Conservation (phyloP, 2,329 filamentous ascomycete genomes). For the Thelonectria olida region DNA sequence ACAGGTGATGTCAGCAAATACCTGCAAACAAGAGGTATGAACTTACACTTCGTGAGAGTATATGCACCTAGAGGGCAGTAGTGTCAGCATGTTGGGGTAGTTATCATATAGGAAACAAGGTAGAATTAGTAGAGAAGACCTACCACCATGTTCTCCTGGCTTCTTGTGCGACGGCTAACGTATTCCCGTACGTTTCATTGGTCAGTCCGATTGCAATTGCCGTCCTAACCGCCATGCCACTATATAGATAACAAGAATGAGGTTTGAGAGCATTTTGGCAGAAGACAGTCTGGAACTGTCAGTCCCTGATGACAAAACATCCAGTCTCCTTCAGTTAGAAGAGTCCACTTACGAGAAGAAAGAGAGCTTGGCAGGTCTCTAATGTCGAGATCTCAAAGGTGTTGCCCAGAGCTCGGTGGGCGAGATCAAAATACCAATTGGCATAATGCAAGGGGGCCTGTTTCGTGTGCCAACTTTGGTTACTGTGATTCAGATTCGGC, state of each 20-base stretch:
- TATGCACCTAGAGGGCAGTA: not conserved
- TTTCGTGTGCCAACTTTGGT: not conserved
- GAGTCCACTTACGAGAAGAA: not conserved
- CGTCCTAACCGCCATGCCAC: constrained; percentile 3
- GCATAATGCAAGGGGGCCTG: not conserved
- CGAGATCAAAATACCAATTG: constrained; percentile 7
- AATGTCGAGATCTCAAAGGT: constrained; percentile 3
- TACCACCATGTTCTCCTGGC: constrained; percentile 10
- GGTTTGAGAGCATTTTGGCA: constrained; percentile 10
- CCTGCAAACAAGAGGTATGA: not conserved
- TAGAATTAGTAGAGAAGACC: not conserved
- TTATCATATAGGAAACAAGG: not conserved
- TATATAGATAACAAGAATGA: constrained; percentile 3
- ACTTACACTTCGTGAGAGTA: constrained; percentile 9
- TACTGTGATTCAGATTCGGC: not conserved
- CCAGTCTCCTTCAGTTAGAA: not conserved
- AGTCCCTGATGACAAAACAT: not conserved
- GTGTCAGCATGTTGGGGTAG: not conserved
- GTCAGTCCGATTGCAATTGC: constrained; percentile 5
- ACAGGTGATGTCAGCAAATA: not conserved
- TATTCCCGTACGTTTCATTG: not conserved
- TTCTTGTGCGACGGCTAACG: not conserved
- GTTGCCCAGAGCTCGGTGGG: constrained; percentile 1
- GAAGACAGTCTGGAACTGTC: not conserved
- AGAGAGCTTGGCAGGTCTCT: constrained; percentile 1